phyloP scores from a whole-genome alignment of 2,329 filamentous ascomycete genomes.

The Coniella lustricola region DNA sequence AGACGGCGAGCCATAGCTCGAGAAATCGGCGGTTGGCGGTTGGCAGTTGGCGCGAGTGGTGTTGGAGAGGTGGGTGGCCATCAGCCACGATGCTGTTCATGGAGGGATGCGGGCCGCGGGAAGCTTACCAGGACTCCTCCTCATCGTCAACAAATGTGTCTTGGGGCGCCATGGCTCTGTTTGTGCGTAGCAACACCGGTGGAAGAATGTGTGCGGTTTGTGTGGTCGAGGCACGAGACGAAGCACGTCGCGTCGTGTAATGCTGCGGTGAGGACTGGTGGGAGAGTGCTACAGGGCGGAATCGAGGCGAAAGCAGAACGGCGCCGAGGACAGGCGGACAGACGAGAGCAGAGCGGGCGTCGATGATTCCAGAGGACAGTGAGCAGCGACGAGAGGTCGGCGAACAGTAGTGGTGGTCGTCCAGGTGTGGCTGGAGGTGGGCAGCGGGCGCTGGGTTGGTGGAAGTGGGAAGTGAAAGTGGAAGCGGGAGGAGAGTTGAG shows the following conservation, averaged over 20 bases:
- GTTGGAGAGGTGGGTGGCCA: slow-evolving; percentile 13
- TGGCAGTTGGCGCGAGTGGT: too few species aligned
- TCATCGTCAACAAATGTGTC: slow-evolving; percentile 67
- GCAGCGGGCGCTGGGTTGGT: background rate
- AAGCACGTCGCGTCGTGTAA: background rate
- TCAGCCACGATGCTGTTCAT: slow-evolving; percentile 13
- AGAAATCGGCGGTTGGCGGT: too few species aligned
- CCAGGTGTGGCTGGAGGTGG: background rate
- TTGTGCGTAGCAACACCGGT: background rate
- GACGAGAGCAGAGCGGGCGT: too few species aligned
- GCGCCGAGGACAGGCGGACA: too few species aligned
- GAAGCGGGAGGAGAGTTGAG: background rate
- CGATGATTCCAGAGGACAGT: too few species aligned
- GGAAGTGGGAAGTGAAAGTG: background rate
- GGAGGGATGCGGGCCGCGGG: slow-evolving; percentile 14
- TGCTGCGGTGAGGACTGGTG: too few species aligned
- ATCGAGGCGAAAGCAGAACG: background rate
- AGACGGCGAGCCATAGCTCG: too few species aligned
- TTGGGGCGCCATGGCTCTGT: slow-evolving; percentile 54
- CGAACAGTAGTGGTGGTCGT: too few species aligned
- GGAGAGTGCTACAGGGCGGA: too few species aligned
- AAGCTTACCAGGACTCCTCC: slow-evolving; percentile 58
- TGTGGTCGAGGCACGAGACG: slow-evolving; percentile 6
- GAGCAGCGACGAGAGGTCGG: too few species aligned
- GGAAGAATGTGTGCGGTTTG: slow-evolving; percentile 5